Percentiles rank a stretch among this genome's conserved stretches.
Evolutionary conservation across 2,329 filamentous ascomycete species (phyloP).

Genomic region (Fusarium odoratissimum): DNA sequence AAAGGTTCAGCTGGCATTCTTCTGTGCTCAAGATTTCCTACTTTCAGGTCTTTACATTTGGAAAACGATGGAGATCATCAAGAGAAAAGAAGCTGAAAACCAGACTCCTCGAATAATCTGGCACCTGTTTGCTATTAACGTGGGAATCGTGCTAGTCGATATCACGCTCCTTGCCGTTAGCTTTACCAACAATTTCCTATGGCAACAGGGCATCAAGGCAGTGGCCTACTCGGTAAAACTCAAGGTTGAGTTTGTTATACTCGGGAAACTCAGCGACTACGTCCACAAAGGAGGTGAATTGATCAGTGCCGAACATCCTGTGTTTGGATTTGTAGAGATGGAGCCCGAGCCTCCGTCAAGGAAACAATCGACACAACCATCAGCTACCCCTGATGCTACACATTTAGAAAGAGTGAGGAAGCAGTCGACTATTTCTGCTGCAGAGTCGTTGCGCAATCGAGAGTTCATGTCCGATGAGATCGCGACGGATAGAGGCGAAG

Average conservation of each 20-base stretch:
- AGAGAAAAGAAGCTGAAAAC: slow-evolving; percentile 5
- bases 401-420: slow-evolving; percentile 15
- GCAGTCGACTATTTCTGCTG: slow-evolving; percentile 8
- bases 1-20: slow-evolving; percentile 28
- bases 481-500: slow-evolving; percentile 2
- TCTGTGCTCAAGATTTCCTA: slow-evolving; percentile 31
- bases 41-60: slow-evolving; percentile 34
- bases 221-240: slow-evolving; percentile 53
- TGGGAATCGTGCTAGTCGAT: slow-evolving; percentile 57
- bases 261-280: slow-evolving; percentile 51
- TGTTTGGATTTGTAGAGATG: slow-evolving; percentile 35
- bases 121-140: slow-evolving; percentile 51
- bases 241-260: slow-evolving; percentile 52
- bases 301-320: slow-evolving; percentile 9
- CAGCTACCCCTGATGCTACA: not conserved
- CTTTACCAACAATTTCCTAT: slow-evolving; percentile 46
- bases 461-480: not conserved
- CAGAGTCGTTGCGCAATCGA: slow-evolving; percentile 5
- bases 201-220: slow-evolving; percentile 51
- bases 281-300: slow-evolving; percentile 45
- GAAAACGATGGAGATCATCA: slow-evolving; percentile 28
- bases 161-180: slow-evolving; percentile 50
- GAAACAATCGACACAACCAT: not conserved
- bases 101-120: slow-evolving; percentile 30
- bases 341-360: slow-evolving; percentile 20